Evolutionary conservation across 1,284 basidiomycete species (phyloP), one percentile per base, ranked within the genome.

Genomic region (Pseudozyma thailandica): DNA sequence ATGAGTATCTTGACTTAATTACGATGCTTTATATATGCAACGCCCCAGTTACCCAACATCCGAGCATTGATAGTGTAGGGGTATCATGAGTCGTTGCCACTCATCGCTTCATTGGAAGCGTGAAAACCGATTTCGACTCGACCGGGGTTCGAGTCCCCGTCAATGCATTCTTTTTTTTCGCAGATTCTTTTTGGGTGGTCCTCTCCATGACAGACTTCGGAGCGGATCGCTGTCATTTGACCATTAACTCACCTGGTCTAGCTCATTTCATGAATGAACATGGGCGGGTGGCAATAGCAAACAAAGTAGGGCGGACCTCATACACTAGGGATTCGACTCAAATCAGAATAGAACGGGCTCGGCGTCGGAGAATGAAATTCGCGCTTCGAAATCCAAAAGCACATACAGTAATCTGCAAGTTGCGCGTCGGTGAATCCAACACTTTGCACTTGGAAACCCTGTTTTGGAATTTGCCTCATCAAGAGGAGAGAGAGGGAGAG

Each of bases 131-230:
- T 59, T n/a, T 64, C 68, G 68, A 59, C 68, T 65, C 61, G 66
- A 70, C 66, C 66, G 66, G 66, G 66, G 66, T 70, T 70, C 66
- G 66, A 70, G 55, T 70, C 66, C 66, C 66, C 60, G 66, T 70
- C 66, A 64, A 70, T 70, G 66, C 66, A 70, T 54, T 35, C 8
- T 52, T 42, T 46, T 45, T 48, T 46, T 16, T 2, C n/a, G 26
- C 20, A 26, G 5, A 12, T 7, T 33, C 23, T 18, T 38, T n/a
- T 25, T 13, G 6, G 13, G 21, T 6, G 30, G 1, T 23, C 25
- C 16, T 21, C 20, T 31, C 6, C 16, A 31, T 8, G 15, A 31
- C 8, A 31, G 30, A 15, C 7, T 8, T 31, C 30, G 30, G 30
- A n/a, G n/a, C n/a, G n/a, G n/a, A n/a, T n/a, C n/a, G n/a, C n/a